These are phyloP conservation scores for Castanea mollissima DNA, from an alignment of 306 rosid genomes.

Conservation along the genomic window DNA sequence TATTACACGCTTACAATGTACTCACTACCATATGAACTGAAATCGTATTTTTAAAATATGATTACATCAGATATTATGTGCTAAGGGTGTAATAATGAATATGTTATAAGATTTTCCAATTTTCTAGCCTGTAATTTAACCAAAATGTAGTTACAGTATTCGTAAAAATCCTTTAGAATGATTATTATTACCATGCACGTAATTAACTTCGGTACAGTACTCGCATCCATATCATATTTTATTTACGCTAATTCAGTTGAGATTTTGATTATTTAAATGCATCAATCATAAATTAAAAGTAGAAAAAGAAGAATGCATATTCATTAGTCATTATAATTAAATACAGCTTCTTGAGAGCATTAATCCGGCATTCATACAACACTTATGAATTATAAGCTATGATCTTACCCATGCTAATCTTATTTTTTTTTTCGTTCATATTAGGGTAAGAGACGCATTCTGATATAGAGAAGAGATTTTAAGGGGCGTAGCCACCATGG, in stretches of 20 bases:
- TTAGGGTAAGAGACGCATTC: neutral
- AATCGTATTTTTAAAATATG: no score
- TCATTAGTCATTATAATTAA: neutral
- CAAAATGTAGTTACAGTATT: no score
- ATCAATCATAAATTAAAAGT: neutral
- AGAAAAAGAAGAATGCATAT: neutral
- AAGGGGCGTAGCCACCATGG: constrained; percentile 48
- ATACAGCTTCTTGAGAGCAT: neutral
- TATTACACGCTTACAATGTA: no score
- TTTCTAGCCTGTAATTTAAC: no score
- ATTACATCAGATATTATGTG: no score
- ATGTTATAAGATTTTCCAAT: no score
- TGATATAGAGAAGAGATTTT: neutral
- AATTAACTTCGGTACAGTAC: neutral
- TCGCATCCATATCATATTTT: neutral
- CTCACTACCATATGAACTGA: no score
- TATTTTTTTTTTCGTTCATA: neutral
- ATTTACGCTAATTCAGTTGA: neutral
- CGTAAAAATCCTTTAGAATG: neutral
- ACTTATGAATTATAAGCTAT: neutral
- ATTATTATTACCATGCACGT: neutral
- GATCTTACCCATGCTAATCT: constrained; percentile 21
- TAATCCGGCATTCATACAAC: neutral
- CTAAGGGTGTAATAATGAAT: no score
- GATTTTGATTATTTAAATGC: neutral